Evolutionary conservation across 805 yeast species (phyloP).

Genomic region (Suhomyces prunicola): DNA sequence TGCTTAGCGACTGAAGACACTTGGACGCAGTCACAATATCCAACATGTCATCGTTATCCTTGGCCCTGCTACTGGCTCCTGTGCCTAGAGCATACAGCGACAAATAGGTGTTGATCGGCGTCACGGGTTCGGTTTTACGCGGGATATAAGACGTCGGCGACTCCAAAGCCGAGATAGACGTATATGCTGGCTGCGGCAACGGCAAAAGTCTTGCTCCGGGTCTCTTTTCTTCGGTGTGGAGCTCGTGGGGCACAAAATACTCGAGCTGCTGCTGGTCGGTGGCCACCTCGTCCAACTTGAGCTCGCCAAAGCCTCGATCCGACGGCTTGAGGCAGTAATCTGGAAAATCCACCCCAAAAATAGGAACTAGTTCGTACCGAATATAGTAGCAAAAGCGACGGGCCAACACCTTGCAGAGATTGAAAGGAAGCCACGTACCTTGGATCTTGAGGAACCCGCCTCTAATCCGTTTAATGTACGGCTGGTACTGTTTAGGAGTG

Average conservation of each 20-base stretch:
- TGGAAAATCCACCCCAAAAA: conserved; percentile 73
- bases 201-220: neutral
- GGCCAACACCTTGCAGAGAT: conserved; percentile 65
- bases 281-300: conserved; percentile 38
- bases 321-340: conserved; percentile 55
- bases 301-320: conserved; percentile 64
- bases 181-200: conserved; percentile 3
- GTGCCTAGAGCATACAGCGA: neutral
- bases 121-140: conserved; percentile 2
- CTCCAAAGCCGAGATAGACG: neutral
- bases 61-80: neutral
- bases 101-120: conserved; percentile 1
- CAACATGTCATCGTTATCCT: conserved; percentile 16
- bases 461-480: conserved; percentile 66
- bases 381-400: conserved; percentile 73
- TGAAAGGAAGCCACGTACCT: conserved; percentile 88
- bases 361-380: conserved; percentile 69
- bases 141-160: neutral
- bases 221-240: neutral
- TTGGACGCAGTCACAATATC: conserved; percentile 37
- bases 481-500: conserved; percentile 58
- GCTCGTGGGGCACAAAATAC: conserved; percentile 2
- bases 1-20: conserved; percentile 30
- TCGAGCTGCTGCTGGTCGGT: conserved; percentile 9
- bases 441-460: conserved; percentile 92